phyloP scores from a whole-genome alignment of 108 stramenopile genomes.

The Pseudonitzschia multiseries region DNA sequence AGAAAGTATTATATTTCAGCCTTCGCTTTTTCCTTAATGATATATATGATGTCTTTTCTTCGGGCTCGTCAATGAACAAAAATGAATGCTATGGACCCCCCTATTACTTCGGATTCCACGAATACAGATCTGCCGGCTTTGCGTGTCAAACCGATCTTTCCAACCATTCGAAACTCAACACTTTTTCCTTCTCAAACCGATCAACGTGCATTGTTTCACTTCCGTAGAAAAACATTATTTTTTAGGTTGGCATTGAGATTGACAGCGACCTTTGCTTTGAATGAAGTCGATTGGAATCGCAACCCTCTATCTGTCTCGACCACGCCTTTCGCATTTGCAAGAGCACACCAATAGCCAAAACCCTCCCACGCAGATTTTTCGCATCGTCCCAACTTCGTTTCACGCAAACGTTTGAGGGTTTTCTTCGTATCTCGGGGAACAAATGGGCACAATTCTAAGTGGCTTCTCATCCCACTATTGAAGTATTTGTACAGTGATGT shows the following conservation, averaged over 20 bases:
- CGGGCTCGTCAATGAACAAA: too few species aligned
- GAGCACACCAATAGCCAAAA: not conserved
- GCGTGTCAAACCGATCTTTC: too few species aligned
- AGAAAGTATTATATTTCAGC: too few species aligned
- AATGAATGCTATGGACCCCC: too few species aligned
- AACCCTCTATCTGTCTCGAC: constrained; percentile 4
- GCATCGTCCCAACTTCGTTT: not conserved
- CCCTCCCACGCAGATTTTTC: not conserved
- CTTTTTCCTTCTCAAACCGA: too few species aligned
- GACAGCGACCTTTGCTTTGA: not conserved
- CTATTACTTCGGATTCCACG: too few species aligned
- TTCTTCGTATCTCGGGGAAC: not conserved
- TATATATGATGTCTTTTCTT: too few species aligned
- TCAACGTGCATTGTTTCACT: too few species aligned
- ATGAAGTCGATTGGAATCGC: not conserved
- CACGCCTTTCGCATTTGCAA: not conserved
- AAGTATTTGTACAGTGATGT: constrained; percentile 6
- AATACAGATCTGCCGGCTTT: too few species aligned
- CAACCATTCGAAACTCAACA: too few species aligned
- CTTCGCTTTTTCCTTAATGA: too few species aligned
- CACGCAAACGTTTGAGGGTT: not conserved
- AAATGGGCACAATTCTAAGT: constrained; percentile 2
- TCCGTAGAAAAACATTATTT: not conserved
- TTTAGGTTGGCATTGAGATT: not conserved
- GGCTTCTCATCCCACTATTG: not conserved